Evolutionary conservation across 2,329 filamentous ascomycete genomes (phyloP), one percentile per base, ranked within the genome.

Genomic region (Tolypocladium ovalisporum): DNA sequence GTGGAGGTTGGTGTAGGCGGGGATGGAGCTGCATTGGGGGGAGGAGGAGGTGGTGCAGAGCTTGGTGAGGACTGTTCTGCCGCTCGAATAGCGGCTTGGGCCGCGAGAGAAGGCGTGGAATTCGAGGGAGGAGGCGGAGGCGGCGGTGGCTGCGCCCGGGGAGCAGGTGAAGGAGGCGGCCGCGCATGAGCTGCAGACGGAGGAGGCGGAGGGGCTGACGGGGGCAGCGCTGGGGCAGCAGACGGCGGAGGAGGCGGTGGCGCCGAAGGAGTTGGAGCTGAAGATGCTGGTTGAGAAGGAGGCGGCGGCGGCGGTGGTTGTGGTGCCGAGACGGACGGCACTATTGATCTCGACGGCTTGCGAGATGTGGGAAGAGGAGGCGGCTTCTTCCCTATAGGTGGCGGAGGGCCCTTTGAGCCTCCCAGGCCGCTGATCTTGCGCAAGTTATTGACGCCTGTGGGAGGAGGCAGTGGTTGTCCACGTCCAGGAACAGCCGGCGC

Each of bases 321-420:
- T 22, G 40, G 40, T 24, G 70, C 71, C 36, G 65, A 72, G 58
- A 67, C 70, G 59, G 59, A 70, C 53, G 66, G 63, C 39, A 69
- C 62, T 37, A 68, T 64, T 13, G 69, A 66, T 27, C 62, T 68
- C 2, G 79, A 82, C 15, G 82, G 81, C 65, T 86, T 85, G 62
- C 84, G 76, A 57, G 78, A 82, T 59, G 76, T 78, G 56, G 84
- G 85, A 54, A 81, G 79, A 47, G 84, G 82, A 32, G 85, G 84
- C 39, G 82, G 83, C 67, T 91, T 91, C 77, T 90, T 91, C 59
- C 87, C 88, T 64, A 89, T 80, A 7, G 87, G 87, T 15, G 89
- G 89, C 35, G 90, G 90, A 39, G 90, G 90, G 57, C 75, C 73
- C 54, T 62, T 65, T 52, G 57, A 55, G 55, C 62, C 63, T 47